These are phyloP conservation scores for Tolypocladium ophioglossoides DNA, from an alignment of 2,329 filamentous ascomycete species.

Conservation along the genomic window DNA sequence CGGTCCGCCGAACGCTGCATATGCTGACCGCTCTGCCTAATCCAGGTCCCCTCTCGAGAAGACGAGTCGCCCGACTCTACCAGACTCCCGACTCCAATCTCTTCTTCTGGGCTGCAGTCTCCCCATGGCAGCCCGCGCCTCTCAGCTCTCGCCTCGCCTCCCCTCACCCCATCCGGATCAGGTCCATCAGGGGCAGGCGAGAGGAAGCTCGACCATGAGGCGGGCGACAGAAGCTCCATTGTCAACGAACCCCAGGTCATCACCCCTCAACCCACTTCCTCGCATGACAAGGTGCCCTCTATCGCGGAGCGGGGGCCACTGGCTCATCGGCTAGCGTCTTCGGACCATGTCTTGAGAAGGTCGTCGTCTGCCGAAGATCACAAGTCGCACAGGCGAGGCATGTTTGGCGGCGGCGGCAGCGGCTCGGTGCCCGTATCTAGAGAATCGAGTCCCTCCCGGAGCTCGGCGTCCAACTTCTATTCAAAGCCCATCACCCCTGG, in stretches of 20 bases:
- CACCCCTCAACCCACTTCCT: constrained; percentile 56
- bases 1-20: neutral
- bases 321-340: constrained; percentile 31
- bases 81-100: constrained; percentile 52
- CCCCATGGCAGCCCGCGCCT: constrained; percentile 56
- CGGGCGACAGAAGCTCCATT: constrained; percentile 28
- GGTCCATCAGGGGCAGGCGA: constrained; percentile 23
- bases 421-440: constrained; percentile 47
- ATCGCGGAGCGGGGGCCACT: constrained; percentile 28
- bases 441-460: constrained; percentile 54
- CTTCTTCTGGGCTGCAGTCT: constrained; percentile 55
- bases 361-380: constrained; percentile 29
- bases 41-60: constrained; percentile 50
- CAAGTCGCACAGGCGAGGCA: constrained; percentile 39
- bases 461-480: constrained; percentile 52
- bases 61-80: constrained; percentile 50
- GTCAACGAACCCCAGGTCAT: constrained; percentile 36
- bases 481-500: constrained; percentile 68
- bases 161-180: constrained; percentile 77
- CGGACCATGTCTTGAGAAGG: constrained; percentile 29
- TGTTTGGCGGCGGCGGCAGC: constrained; percentile 41
- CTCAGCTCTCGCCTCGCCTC: constrained; percentile 73
- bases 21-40: neutral
- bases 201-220: constrained; percentile 18
- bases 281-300: constrained; percentile 39